phyloP scores from a whole-genome alignment of 2,329 filamentous ascomycete genomes.

The Drechmeria coniospora region DNA sequence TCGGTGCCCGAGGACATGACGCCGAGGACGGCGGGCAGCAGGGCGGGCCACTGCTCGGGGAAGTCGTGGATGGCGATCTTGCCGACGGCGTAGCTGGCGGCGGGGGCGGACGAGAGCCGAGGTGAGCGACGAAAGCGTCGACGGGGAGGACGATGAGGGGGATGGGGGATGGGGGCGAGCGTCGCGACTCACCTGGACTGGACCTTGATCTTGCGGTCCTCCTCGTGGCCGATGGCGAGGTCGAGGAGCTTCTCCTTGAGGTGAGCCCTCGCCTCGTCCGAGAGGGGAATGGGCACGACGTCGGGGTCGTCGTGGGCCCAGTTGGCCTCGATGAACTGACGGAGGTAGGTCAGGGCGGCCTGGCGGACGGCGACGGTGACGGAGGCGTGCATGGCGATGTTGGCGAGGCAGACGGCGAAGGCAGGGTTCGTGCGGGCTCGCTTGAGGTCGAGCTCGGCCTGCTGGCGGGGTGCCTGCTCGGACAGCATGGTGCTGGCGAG shows the following conservation, averaged over 20 bases:
- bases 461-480: constrained; percentile 61
- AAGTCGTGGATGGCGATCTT: constrained; percentile 92
- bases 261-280: constrained; percentile 56
- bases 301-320: constrained; percentile 70
- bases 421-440: constrained; percentile 51
- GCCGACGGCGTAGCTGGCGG: constrained; percentile 53
- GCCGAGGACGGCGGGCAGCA: constrained; percentile 66
- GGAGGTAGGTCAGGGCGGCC: constrained; percentile 63
- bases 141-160: not conserved
- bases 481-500: constrained; percentile 74
- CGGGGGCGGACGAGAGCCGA: not conserved
- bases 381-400: constrained; percentile 63
- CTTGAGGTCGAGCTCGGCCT: constrained; percentile 72
- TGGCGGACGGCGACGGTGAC: constrained; percentile 66
- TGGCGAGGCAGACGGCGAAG: constrained; percentile 66
- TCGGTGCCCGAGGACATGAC: constrained; percentile 65
- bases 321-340: constrained; percentile 68
- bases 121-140: not conserved
- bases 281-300: constrained; percentile 46
- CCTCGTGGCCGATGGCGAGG: constrained; percentile 56
- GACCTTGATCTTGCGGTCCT: constrained; percentile 74
- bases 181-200: constrained; percentile 59
- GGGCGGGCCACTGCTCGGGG: constrained; percentile 83
- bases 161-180: constrained; percentile 2
- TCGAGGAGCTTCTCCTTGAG: constrained; percentile 63